Conservation (phyloP, 2,329 filamentous ascomycete species). For the Pseudocercospora musae region DNA sequence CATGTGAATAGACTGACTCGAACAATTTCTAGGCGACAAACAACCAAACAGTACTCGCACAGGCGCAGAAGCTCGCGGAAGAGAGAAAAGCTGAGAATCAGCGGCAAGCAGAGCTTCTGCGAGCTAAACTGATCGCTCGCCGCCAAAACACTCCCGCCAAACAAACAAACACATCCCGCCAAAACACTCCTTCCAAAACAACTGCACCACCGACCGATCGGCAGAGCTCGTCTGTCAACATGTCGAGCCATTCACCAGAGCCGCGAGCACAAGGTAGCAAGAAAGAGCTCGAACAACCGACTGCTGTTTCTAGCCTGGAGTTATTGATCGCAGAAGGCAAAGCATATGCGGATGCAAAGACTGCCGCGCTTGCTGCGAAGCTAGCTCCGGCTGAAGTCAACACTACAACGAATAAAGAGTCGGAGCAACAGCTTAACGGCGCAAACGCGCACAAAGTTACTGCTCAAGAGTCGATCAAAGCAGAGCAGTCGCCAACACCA, state of each 20-base stretch:
- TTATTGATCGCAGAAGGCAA: slow-evolving; percentile 29
- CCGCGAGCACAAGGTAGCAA: background rate
- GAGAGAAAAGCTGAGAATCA: slow-evolving; percentile 28
- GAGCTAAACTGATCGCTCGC: slow-evolving; percentile 28
- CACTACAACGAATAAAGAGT: background rate
- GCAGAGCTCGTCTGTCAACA: background rate
- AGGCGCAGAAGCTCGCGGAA: slow-evolving; percentile 3
- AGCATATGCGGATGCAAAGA: slow-evolving; percentile 25
- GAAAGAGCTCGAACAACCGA: background rate
- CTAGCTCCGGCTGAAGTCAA: background rate
- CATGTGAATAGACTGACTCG: slow-evolving; percentile 20
- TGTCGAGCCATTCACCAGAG: background rate
- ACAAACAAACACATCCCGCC: background rate
- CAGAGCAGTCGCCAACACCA: slow-evolving; percentile 7
- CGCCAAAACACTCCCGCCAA: slow-evolving; percentile 24
- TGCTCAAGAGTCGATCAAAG: background rate
- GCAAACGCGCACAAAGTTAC: background rate
- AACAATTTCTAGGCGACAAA: slow-evolving; percentile 12
- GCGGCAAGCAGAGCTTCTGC: slow-evolving; percentile 33
- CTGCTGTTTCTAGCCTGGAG: slow-evolving; percentile 14
- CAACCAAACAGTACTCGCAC: background rate
- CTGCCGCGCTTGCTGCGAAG: slow-evolving; percentile 8
- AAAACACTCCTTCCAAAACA: slow-evolving; percentile 7
- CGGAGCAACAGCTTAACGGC: background rate
- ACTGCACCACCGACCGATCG: background rate